phyloP scores from a whole-genome alignment of 495 filamentous ascomycete species.

The Usnea hakonensis region DNA sequence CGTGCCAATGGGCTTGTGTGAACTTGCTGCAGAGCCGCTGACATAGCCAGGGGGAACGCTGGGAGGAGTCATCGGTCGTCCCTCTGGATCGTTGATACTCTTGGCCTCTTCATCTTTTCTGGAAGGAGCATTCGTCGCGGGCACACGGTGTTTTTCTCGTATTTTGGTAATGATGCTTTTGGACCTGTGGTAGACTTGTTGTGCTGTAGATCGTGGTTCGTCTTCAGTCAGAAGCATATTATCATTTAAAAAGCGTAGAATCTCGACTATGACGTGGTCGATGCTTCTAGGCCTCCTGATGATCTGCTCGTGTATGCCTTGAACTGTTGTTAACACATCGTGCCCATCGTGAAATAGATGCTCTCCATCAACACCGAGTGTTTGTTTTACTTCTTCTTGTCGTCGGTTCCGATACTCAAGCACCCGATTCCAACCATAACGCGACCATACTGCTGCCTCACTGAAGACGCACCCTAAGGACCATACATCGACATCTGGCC shows the following conservation, averaged over 20 bases:
- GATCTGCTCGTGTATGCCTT: background rate
- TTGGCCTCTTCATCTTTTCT: background rate
- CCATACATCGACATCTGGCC: conserved; percentile 37
- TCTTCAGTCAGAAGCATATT: background rate
- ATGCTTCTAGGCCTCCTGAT: background rate
- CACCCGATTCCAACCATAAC: conserved; percentile 28
- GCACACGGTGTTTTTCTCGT: too few relatives aligned
- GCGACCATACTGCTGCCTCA: conserved; percentile 38
- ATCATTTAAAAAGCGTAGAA: background rate
- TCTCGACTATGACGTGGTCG: background rate
- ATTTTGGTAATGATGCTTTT: background rate
- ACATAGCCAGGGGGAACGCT: too few relatives aligned
- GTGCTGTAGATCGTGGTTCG: background rate
- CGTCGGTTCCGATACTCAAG: conserved; percentile 31
- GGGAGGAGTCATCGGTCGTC: too few relatives aligned
- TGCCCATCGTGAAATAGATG: conserved; percentile 40
- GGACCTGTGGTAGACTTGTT: background rate
- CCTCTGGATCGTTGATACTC: too few relatives aligned
- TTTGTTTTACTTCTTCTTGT: conserved; percentile 21
- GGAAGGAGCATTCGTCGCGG: too few relatives aligned
- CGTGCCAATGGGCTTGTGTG: too few relatives aligned
- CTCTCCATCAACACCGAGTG: conserved; percentile 22
- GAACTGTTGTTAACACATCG: conserved; percentile 22
- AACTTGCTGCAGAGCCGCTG: too few relatives aligned
- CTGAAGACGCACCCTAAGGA: conserved; percentile 41